Conservation (phyloP, 108 stramenopile genomes). For the Nitzschia sp. region DNA sequence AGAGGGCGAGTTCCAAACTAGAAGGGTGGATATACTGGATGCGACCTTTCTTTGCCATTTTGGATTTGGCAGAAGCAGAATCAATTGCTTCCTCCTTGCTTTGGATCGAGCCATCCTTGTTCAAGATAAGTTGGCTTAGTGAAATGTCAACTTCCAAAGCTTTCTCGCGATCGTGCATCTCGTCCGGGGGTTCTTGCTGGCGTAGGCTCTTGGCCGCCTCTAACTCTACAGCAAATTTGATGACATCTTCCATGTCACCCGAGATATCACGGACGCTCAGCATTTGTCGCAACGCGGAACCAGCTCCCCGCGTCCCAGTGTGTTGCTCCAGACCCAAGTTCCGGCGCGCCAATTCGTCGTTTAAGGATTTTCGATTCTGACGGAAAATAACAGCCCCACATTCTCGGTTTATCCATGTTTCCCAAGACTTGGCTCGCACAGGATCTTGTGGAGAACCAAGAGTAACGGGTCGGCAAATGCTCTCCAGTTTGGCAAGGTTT, state of each 20-base stretch:
- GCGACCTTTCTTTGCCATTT: constrained; percentile 13
- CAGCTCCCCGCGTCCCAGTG: constrained; percentile 69
- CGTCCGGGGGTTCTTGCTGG: constrained; percentile 62
- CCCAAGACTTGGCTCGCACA: constrained; percentile 79
- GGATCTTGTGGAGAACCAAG: constrained; percentile 75
- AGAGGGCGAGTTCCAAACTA: constrained; percentile 75
- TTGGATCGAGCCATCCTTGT: constrained; percentile 35
- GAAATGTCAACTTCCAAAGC: constrained; percentile 55
- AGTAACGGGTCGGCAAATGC: constrained; percentile 66
- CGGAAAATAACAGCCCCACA: constrained; percentile 73
- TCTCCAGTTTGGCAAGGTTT: constrained; percentile 66
- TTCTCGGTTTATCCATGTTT: constrained; percentile 78
- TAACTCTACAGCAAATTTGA: constrained; percentile 84
- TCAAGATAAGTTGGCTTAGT: constrained; percentile 52
- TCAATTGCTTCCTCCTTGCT: constrained; percentile 21
- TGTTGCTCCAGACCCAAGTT: constrained; percentile 57
- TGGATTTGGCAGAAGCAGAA: constrained; percentile 10
- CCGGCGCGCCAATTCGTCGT: constrained; percentile 49
- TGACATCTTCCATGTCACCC: constrained; percentile 69
- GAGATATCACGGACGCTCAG: constrained; percentile 74
- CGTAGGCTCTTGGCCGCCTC: constrained; percentile 80
- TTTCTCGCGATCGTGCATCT: constrained; percentile 37
- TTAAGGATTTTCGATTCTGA: constrained; percentile 65
- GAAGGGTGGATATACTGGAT: constrained; percentile 71
- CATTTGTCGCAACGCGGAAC: constrained; percentile 78